Base-by-base conservation (phyloP, 176 grass and related monocot species). In the Carex cristatella region DNA sequence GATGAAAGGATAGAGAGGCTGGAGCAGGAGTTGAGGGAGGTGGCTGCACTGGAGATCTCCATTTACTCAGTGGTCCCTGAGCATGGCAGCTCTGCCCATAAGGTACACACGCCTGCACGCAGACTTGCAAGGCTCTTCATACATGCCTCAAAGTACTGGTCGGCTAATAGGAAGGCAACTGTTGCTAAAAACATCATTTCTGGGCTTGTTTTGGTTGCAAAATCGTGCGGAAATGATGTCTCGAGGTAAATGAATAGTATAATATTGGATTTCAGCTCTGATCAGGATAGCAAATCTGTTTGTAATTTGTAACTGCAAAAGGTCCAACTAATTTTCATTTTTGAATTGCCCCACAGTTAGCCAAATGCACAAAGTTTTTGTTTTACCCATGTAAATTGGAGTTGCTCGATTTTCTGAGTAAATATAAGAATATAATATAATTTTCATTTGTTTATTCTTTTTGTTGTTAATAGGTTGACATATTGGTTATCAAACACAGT, bases 401-500 rank as follows among this genome's bases (percentile, higher is more conserved):
- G 5, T 64, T 60, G 51, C 59, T 81, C 69, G 46, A 82, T 51
- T 82, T 87, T 54, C 12, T 33, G 28, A 53, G 79, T 83, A 65
- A 10, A 53, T 72, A 61, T 18, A 65, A 81, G 15, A 69, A 2
- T 13, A 40, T 40, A 5, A 40, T 69, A 19, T 69, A 16, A 71
- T 46, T 69, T 83, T 72, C 4, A 85, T 85, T 19, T 65, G 32
- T 63, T 83, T 85, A 49, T 81, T 13, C 64, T 60, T 80, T 15
- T 84, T 65, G 40, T 82, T 91, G 83, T 54, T 77, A 87, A 87
- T 82, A 99, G 97, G 84, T 91, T 99, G 86, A 92, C 97, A 76
- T 99, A 94, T 87, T 99, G 97, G 97, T 55, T 99, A 58, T 96
- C 97, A 69, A 96, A 99, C 82, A 93, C 86, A 79, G 84, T 91